phyloP scores from a whole-genome alignment of 345 rosid species.

The Microthlaspi erraticum region DNA sequence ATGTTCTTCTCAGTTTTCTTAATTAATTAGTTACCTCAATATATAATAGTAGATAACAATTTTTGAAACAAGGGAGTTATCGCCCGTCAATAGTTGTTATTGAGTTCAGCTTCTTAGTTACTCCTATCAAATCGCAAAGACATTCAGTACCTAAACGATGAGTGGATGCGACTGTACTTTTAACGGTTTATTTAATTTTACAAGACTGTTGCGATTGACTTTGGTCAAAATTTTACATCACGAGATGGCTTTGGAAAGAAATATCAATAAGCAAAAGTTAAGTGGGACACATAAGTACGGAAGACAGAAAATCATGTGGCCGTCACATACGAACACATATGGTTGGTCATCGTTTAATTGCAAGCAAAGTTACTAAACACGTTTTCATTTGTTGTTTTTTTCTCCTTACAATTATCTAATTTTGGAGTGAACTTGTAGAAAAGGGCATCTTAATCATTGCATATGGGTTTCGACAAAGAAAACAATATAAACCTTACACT shows the following conservation, averaged over 20 bases:
- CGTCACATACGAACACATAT: constrained; percentile 33
- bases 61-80: too few relatives aligned
- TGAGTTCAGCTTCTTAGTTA: too few relatives aligned
- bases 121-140: background rate
- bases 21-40: too few relatives aligned
- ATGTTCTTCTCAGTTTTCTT: too few relatives aligned
- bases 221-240: constrained; percentile 29
- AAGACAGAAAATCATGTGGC: constrained; percentile 33
- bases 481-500: constrained; percentile 7
- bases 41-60: too few relatives aligned
- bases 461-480: constrained; percentile 27
- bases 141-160: background rate
- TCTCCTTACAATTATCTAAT: background rate
- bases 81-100: too few relatives aligned
- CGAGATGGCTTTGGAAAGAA: background rate
- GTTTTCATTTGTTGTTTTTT: constrained; percentile 28
- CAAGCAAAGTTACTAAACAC: constrained; percentile 44
- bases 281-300: constrained; percentile 36
- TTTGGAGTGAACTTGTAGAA: constrained; percentile 46
- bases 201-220: constrained; percentile 17
- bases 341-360: constrained; percentile 35
- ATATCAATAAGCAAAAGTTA: constrained; percentile 23
- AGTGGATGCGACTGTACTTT: constrained; percentile 6
- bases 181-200: constrained; percentile 1
- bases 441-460: constrained; percentile 40